Percentiles rank a stretch among this genome's conserved stretches.
Evolutionary conservation across 139 green algal genomes (phyloP).

Genomic region (Chlamydomonas applanata): DNA sequence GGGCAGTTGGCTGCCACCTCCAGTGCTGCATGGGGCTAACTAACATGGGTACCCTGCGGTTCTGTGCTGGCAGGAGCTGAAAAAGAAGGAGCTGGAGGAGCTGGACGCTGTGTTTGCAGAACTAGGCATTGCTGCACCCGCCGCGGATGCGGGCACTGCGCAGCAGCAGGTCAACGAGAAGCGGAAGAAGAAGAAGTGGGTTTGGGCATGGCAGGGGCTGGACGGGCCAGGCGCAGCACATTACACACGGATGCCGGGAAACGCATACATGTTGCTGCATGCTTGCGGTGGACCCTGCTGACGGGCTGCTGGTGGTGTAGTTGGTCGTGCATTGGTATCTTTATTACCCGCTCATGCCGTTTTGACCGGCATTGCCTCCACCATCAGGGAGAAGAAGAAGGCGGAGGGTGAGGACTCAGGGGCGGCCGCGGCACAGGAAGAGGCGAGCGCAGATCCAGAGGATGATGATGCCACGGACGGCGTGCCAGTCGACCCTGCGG

Average conservation of each 20-base stretch:
- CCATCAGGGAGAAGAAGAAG: background rate
- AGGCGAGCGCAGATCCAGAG: background rate
- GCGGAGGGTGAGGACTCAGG: slow-evolving; percentile 6
- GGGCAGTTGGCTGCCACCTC: background rate
- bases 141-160: slow-evolving; percentile 18
- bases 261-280: no score
- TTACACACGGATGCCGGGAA: no score
- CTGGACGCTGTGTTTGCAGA: slow-evolving; percentile 58
- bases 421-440: slow-evolving; percentile 11
- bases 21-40: no score
- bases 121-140: slow-evolving; percentile 41
- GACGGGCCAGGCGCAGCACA: no score
- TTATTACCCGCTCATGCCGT: no score
- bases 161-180: slow-evolving; percentile 37
- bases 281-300: no score
- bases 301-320: no score
- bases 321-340: no score
- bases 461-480: slow-evolving; percentile 22
- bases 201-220: no score
- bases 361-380: no score
- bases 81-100: slow-evolving; percentile 73
- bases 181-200: slow-evolving; percentile 49
- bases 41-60: no score
- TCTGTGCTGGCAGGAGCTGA: slow-evolving; percentile 44
- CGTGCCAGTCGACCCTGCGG: slow-evolving; percentile 40